These are phyloP conservation scores for Paraurostyla sp. DNA, from an alignment of 73 alveolate species.

Conservation along the genomic window DNA sequence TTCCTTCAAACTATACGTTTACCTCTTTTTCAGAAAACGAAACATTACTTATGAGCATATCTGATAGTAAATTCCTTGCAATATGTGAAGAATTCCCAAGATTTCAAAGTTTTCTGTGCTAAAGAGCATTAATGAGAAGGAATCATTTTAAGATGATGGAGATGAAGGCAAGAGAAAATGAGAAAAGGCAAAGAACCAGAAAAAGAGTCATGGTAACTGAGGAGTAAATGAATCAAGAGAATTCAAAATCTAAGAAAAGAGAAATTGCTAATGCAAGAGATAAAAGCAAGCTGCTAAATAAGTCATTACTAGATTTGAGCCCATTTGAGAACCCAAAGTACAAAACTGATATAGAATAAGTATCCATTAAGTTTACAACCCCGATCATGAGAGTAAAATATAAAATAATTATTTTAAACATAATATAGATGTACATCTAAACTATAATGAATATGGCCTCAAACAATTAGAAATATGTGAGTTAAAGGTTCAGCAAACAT, in stretches of 20 bases:
- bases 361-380: neutral
- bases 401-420: neutral
- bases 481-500: neutral
- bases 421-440: conserved; percentile 3
- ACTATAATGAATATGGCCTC: neutral
- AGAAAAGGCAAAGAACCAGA: neutral
- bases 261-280: conserved; percentile 19
- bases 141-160: conserved; percentile 21
- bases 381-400: conserved; percentile 18
- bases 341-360: conserved; percentile 1
- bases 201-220: neutral
- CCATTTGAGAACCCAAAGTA: neutral
- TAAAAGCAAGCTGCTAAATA: neutral
- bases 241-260: neutral
- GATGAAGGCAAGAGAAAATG: neutral
- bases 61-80: neutral
- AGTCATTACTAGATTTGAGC: neutral
- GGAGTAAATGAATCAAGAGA: neutral
- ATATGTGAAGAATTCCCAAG: conserved; percentile 1
- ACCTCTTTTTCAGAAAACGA: neutral
- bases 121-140: conserved; percentile 44
- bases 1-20: conserved; percentile 5
- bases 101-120: conserved; percentile 13
- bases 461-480: neutral
- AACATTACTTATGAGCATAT: neutral